Base-by-base conservation (phyloP, 768 basidiomycete genomes). In the Amanita phalloides region DNA sequence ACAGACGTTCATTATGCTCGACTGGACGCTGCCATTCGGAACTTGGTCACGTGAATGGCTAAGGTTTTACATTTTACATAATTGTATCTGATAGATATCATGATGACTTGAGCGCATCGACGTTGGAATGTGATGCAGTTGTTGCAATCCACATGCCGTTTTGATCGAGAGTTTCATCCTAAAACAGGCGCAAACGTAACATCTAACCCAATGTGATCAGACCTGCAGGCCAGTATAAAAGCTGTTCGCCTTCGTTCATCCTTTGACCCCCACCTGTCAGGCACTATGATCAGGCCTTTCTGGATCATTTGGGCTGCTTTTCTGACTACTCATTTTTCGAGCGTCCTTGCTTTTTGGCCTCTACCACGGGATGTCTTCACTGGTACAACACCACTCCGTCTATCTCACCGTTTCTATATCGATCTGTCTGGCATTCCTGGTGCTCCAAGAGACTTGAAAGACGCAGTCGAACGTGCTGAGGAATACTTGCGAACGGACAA, bases 401-500 rank as follows among this genome's bases (percentile, higher is more conserved):
- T 73, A 35, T 60, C 68, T 10, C 50, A 61, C 20, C 58, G 62
- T 35, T 71, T 72, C 53, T 59, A 69, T 10, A 69, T 77, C 54
- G 64, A 66, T 8, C 67, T 83, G 46, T 66, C 77, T 26, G 62
- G 67, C 25, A 56, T 79, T 33, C 28, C 63, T 26, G 64, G 71
- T 51, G 62, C 76, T 2, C 81, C 84, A 0, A 52, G 60, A 13
- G 84, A 88, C 63, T 71, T 88, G 44, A 53, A 64, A 42, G 75
- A 71, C 13, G 85, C 84, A 17, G 72, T 77, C 7, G 30, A 64
- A 21, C 77, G 78, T 43, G 76, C 80, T 1, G 61, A 67, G 46
- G 37, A 48, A 4, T 71, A 64, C 58, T 59, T 85, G 21, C 57
- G 60, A 42, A 74, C 62, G 1, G 85, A 86, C 66, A 73, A 80